Base-by-base conservation (phyloP, 1,284 basidiomycete species). In the Tilletia setariae region DNA sequence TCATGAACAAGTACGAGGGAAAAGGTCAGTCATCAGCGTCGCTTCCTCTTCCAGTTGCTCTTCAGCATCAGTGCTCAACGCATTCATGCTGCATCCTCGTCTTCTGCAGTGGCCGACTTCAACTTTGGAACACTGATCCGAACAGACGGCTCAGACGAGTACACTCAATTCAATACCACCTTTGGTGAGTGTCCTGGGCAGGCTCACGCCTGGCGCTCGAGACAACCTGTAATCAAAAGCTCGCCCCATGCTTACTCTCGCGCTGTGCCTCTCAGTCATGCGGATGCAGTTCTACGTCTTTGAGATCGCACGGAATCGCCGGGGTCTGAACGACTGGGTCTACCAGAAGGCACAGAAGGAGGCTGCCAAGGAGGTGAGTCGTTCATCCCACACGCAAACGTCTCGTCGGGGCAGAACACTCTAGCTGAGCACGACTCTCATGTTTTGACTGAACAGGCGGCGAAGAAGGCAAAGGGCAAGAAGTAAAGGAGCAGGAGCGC, bases 111-210 rank as follows among this genome's bases (percentile, higher is more conserved):
- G 67, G 90, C 92, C 80, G 94, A 98, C 79, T 93, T 91, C 85
- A 98, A 98, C 86, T 97, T 98, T 85, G 96, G 96, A 40, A 97
- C 93, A 1, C 86, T 99, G 75, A 90, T 99, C 76, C 89, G 96
- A 64, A 90, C 88, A 66, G 89, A 96, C 81, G 87, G 90, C 44
- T 86, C 85, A 63, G 87, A 89, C 71, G 92, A 95, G 80, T 99
- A 98, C 84, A 89, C 88, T 11, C 91, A 98, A 85, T 88, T 86
- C 65, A 98, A 98, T 85, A 92, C 93, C 15, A 95, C 97, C 71
- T 95, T 99, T 80, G 93, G 94, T 91, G 83, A 74, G 86, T 80
- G 35, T 11, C 11, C 35, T 40, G 35, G 35, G 6, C 11, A 40
- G 47, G 40, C 25, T 65, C 8, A 32, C 59, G 25, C 23, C n/a